Percentiles rank a stretch among this genome's conserved stretches.
Evolutionary conservation across 2,329 filamentous ascomycete species (phyloP).

Genomic region (Botrytis sinoallii): DNA sequence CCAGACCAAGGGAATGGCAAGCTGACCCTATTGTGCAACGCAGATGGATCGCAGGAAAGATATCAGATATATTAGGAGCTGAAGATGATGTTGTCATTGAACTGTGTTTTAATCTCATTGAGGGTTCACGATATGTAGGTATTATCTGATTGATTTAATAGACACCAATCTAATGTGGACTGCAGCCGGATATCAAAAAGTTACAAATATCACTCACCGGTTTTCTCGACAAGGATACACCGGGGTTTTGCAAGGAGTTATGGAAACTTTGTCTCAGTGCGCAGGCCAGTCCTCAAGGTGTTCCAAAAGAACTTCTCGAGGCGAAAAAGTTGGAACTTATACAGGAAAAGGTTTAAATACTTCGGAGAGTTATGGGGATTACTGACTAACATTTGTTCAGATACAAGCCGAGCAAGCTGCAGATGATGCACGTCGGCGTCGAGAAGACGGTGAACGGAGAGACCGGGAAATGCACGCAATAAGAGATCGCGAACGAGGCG

Average conservation of each 20-base stretch:
- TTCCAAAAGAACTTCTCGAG: conserved; percentile 90
- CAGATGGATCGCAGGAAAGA: conserved; percentile 90
- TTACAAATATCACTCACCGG: conserved; percentile 93
- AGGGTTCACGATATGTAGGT: conserved; percentile 73
- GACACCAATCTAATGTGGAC: conserved; percentile 32
- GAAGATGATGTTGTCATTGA: conserved; percentile 97
- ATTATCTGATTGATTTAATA: conserved; percentile 3
- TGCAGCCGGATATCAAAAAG: conserved; percentile 88
- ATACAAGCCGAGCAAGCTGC: conserved; percentile 79
- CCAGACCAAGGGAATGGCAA: conserved; percentile 15
- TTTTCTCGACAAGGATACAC: conserved; percentile 89
- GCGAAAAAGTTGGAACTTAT: conserved; percentile 94
- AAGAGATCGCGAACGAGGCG: conserved; percentile 61
- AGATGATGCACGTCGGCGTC: conserved; percentile 68
- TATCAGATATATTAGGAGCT: conserved; percentile 81
- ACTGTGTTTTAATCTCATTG: conserved; percentile 67
- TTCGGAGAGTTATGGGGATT: background rate
- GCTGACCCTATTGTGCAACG: conserved; percentile 24
- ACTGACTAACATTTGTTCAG: conserved; percentile 44
- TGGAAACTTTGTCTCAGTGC: conserved; percentile 92
- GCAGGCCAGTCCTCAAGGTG: conserved; percentile 81
- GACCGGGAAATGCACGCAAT: conserved; percentile 68
- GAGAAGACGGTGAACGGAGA: conserved; percentile 67
- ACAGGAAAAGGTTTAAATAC: conserved; percentile 75
- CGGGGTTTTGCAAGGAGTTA: conserved; percentile 85